Base-by-base conservation (phyloP, 805 yeast genomes). In the Metschnikowia sp. region DNA sequence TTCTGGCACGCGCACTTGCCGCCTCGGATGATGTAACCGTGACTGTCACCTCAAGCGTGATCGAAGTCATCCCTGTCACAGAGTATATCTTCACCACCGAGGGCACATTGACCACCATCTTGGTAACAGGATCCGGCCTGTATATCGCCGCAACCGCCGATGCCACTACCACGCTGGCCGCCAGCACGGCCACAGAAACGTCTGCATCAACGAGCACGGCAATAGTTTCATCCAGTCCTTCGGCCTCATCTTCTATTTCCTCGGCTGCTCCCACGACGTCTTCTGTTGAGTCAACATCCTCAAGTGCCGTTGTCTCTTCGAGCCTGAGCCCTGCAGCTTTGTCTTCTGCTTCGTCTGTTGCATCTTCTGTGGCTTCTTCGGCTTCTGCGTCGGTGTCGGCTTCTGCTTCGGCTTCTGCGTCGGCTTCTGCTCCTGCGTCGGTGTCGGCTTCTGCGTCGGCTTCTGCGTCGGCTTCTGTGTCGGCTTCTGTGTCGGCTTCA, bases 51-150 rank as follows among this genome's bases (percentile, higher is more conserved):
- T 40, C 49, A 22, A 43, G 46, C 15, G 45, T 51, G 15, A 47
- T 44, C n/a, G 66, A 59, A 19, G 38, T 53, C n/a, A 53, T 62
- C 9, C 67, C 74, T 1, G 55, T 53, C 18, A 63, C 72, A 15
- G 63, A 64, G 15, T 69, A 68, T 50, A 53, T 67, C 29, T 70
- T 54, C 52, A 66, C 72, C 26, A 56, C 60, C 12, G 55, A 52
- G 22, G 73, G 74, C 2, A 48, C 44, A 7, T 47, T 53, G 49
- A 55, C 75, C 32, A 64, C 71, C n/a, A 44, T 54, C 9, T 55
- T 60, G 10, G 50, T 56, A 29, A 48, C 58, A 11, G 63, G 61
- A n/a, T 50, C 55, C 9, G 55, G 57, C 3, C 40, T 39, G 32
- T 48, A 35, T 10, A 43, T 32, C 10, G 34, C 39, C 6, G 37